Percentiles rank a stretch among this genome's conserved stretches.
Conservation (phyloP, 129 eudicot species). For the Chrysanthemum seticuspe region DNA sequence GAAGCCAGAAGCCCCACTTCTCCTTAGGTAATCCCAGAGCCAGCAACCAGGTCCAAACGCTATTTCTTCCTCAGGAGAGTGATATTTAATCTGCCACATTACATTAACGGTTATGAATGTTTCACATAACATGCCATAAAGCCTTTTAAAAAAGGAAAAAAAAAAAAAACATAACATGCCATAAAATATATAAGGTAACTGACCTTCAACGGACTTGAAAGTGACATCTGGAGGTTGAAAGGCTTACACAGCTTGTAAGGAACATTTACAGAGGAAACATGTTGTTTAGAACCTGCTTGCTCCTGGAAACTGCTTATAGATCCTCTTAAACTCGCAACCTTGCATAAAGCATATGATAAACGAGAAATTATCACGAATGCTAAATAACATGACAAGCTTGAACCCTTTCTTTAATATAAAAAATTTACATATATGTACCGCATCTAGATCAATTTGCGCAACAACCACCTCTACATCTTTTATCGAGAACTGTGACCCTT, state of each 20-base stretch:
- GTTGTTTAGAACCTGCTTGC: conserved; percentile 84
- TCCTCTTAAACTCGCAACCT: conserved; percentile 97
- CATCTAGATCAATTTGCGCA: conserved; percentile 93
- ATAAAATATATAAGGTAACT: conserved; percentile 9
- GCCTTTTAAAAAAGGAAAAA: too few relatives aligned
- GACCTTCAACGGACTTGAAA: conserved; percentile 87
- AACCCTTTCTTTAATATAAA: neutral
- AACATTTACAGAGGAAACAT: conserved; percentile 57
- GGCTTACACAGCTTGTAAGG: conserved; percentile 76
- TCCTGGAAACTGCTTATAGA: conserved; percentile 97
- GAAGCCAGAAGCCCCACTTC: conserved; percentile 97
- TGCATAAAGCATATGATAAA: conserved; percentile 20
- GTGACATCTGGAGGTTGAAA: conserved; percentile 67
- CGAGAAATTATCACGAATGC: neutral
- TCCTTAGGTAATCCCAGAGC: conserved; percentile 95
- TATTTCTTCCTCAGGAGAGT: conserved; percentile 90
- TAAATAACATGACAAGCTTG: neutral
- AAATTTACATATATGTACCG: conserved; percentile 44
- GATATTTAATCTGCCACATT: conserved; percentile 61
- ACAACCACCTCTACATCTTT: conserved; percentile 88
- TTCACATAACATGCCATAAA: too few relatives aligned
- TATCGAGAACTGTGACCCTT: conserved; percentile 92
- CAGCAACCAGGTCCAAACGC: conserved; percentile 97
- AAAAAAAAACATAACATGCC: too few relatives aligned
- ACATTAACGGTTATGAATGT: neutral